Evolutionary conservation across 805 yeast species (phyloP), one percentile per base, ranked within the genome.

Genomic region (Metschnikowia santaceciliae): DNA sequence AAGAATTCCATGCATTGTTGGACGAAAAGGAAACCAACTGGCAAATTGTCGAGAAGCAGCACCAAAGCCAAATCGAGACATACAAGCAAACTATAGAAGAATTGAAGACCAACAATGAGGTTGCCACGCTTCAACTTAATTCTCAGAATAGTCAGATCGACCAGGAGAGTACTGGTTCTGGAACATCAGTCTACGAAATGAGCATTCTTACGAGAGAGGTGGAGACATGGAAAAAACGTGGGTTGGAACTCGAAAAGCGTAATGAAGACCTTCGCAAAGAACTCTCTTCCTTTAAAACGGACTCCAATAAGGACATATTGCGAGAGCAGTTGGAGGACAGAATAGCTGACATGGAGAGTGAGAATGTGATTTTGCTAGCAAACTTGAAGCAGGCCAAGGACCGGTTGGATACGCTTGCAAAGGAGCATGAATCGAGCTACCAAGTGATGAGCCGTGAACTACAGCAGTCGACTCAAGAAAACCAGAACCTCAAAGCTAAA

Each of bases 11-110:
- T 53, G 83, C 88, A 0, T 63, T 81, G 34, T 71, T 88, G 59
- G 88, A 86, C 54, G 96, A 90, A 61, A 84, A 84, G 62, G 83
- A 86, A 58, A 64, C 79, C 17, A 83, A 84, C 54, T 88, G 95
- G 92, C 63, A 59, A 15, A 74, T 78, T 40, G 77, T 82, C 52
- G 84, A 86, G 60, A 68, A 66, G 14, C 82, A 80, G 51, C 71
- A 75, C 34, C 64, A 70, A n/a, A 69, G 72, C 46, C 85, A 81
- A 56, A 61, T 83, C 7, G 72, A 75, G 13, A 80, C 76, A 19
- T 71, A 82, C 15, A 78, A 79, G 54, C 72, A 75, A 34, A 81
- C 79, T 54, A 74, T 85, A 30, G 83, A 82, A 54, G 92, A 86
- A 47, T 69, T 87, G 56, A 78, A 83, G 54, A 80, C 86, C 1